These are phyloP conservation scores for Lasiodiplodia citricola DNA, from an alignment of 2,329 filamentous ascomycete genomes.

Conservation along the genomic window DNA sequence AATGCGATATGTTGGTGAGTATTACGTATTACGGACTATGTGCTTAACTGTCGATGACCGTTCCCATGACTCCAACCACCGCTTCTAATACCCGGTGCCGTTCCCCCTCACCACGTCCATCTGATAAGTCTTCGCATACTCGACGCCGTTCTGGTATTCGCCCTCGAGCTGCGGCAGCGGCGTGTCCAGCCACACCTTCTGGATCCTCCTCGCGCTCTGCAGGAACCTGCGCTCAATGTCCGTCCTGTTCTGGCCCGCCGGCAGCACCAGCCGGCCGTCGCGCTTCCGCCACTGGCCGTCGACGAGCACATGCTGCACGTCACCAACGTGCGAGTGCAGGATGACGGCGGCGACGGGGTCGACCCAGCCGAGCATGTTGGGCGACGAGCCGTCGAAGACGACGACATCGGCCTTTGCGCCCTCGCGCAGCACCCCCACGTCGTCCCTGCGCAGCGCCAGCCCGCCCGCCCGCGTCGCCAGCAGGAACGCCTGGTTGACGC, in stretches of 20 bases:
- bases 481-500: slow-evolving; percentile 60
- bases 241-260: slow-evolving; percentile 27
- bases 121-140: slow-evolving; percentile 10
- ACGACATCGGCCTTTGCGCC: slow-evolving; percentile 63
- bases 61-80: too few species aligned
- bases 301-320: slow-evolving; percentile 58
- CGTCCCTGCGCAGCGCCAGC: slow-evolving; percentile 56
- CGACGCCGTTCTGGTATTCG: slow-evolving; percentile 10
- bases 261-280: slow-evolving; percentile 44
- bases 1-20: too few species aligned
- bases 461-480: slow-evolving; percentile 60
- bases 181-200: slow-evolving; percentile 30
- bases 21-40: too few species aligned
- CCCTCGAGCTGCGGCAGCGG: slow-evolving; percentile 25
- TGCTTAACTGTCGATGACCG: too few species aligned
- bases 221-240: slow-evolving; percentile 33
- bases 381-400: slow-evolving; percentile 57
- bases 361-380: slow-evolving; percentile 59
- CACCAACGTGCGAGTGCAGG: slow-evolving; percentile 59
- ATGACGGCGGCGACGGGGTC: slow-evolving; percentile 64
- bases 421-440: slow-evolving; percentile 56
- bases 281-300: slow-evolving; percentile 57
- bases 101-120: slow-evolving; percentile 24
- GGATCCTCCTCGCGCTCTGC: slow-evolving; percentile 33
- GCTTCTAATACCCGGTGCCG: slow-evolving; percentile 27